Evolutionary conservation across 2,329 filamentous ascomycete species (phyloP).

Genomic region (Thelonectria blattea): DNA sequence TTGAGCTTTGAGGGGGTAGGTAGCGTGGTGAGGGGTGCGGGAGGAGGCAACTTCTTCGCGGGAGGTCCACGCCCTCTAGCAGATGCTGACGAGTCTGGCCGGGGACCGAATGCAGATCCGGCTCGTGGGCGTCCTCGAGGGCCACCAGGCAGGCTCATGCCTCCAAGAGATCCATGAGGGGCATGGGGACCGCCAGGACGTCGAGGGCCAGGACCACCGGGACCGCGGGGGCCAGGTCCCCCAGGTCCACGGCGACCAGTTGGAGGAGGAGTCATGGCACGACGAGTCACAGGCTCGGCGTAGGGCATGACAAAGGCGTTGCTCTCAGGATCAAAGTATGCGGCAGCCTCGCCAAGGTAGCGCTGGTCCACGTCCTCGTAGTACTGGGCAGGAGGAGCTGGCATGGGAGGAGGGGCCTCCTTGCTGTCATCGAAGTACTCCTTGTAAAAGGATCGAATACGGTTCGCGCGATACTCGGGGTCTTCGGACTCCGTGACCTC

Average conservation of each 20-base stretch:
- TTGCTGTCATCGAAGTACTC: slow-evolving; percentile 95
- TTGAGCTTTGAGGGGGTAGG: slow-evolving; percentile 85
- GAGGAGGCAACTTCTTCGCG: slow-evolving; percentile 68
- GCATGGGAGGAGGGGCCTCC: slow-evolving; percentile 50
- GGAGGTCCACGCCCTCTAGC: slow-evolving; percentile 47
- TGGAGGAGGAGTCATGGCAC: slow-evolving; percentile 95
- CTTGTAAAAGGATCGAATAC: slow-evolving; percentile 98
- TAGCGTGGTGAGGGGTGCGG: slow-evolving; percentile 73
- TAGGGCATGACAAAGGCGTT: slow-evolving; percentile 81
- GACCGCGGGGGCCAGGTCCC: slow-evolving; percentile 34
- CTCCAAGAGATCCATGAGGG: slow-evolving; percentile 56
- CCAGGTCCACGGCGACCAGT: slow-evolving; percentile 51
- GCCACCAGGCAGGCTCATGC: slow-evolving; percentile 53
- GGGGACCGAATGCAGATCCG: slow-evolving; percentile 55
- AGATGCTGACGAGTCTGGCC: slow-evolving; percentile 71
- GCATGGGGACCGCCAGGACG: slow-evolving; percentile 44
- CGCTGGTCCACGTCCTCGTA: slow-evolving; percentile 78
- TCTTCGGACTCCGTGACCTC: slow-evolving; percentile 82
- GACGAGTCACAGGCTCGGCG: slow-evolving; percentile 82
- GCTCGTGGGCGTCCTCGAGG: slow-evolving; percentile 64
- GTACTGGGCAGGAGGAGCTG: slow-evolving; percentile 55
- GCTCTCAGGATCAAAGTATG: slow-evolving; percentile 70
- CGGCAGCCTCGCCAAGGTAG: slow-evolving; percentile 69
- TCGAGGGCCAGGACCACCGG: slow-evolving; percentile 33
- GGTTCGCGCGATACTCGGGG: slow-evolving; percentile 91